A percentile compares a stretch with the other conserved stretches of the same genome.
phyloP scores from a whole-genome alignment of 768 basidiomycete genomes.

The Amanita rubescens region DNA sequence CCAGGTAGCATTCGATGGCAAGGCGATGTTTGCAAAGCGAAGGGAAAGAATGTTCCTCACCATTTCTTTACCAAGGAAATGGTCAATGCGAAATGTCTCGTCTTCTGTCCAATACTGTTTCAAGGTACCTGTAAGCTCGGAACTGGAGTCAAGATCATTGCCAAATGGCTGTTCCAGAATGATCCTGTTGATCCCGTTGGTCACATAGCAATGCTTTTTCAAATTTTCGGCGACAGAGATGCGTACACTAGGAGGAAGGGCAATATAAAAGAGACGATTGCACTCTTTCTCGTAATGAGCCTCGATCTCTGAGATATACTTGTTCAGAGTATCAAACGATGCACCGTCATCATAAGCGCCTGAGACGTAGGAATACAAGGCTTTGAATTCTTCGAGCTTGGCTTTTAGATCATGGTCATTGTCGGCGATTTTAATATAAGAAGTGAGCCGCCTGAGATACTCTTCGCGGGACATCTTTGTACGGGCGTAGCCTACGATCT shows the following conservation, averaged over 20 bases:
- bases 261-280: slow-evolving; percentile 94
- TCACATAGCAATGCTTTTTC: slow-evolving; percentile 72
- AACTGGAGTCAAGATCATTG: slow-evolving; percentile 83
- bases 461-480: slow-evolving; percentile 88
- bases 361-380: slow-evolving; percentile 69
- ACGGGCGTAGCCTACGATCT: slow-evolving; percentile 94
- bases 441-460: slow-evolving; percentile 76
- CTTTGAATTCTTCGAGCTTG: slow-evolving; percentile 80
- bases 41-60: slow-evolving; percentile 96
- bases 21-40: no score
- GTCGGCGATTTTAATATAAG: slow-evolving; percentile 77
- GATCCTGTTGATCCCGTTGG: slow-evolving; percentile 76
- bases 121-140: slow-evolving; percentile 68
- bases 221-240: slow-evolving; percentile 79
- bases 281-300: slow-evolving; percentile 51
- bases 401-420: slow-evolving; percentile 49
- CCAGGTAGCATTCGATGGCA: slow-evolving; percentile 86
- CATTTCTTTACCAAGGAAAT: slow-evolving; percentile 99
- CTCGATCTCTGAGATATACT: slow-evolving; percentile 75
- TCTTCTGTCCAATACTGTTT: slow-evolving; percentile 91
- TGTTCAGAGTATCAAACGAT: slow-evolving; percentile 71
- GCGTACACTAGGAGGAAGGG: slow-evolving; percentile 96
- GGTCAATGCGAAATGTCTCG: slow-evolving; percentile 98
- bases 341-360: slow-evolving; percentile 84
- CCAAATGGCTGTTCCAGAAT: slow-evolving; percentile 99